A percentile compares a stretch with the other conserved stretches of the same genome.
phyloP scores from a whole-genome alignment of 2,329 filamentous ascomycete species.

The Neoscytalidium dimidiatum region DNA sequence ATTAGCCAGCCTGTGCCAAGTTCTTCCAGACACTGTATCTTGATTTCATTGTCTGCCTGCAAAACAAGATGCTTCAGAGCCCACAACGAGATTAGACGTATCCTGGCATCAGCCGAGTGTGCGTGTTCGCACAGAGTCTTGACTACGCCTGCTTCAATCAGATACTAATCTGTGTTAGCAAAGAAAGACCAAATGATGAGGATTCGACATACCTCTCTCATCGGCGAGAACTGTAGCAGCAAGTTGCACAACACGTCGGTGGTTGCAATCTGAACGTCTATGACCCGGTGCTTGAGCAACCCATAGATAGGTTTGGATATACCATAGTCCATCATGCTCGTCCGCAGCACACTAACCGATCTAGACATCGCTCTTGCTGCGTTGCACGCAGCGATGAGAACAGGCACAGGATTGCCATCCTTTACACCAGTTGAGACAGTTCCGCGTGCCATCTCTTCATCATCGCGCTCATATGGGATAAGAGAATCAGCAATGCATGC shows the following conservation, averaged over 20 bases:
- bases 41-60: conserved; percentile 69
- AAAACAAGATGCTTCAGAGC: conserved; percentile 88
- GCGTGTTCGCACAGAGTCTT: conserved; percentile 80
- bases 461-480: conserved; percentile 49
- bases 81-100: conserved; percentile 88
- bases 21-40: conserved; percentile 75
- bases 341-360: conserved; percentile 81
- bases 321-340: conserved; percentile 81
- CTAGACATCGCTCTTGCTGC: conserved; percentile 79
- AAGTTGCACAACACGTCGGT: conserved; percentile 84
- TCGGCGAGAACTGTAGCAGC: conserved; percentile 84
- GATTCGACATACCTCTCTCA: conserved; percentile 70
- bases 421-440: conserved; percentile 39
- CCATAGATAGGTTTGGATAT: conserved; percentile 76
- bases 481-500: conserved; percentile 83
- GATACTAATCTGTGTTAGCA: conserved; percentile 52
- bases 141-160: conserved; percentile 73
- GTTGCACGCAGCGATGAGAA: conserved; percentile 83
- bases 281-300: conserved; percentile 72
- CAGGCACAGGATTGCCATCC: conserved; percentile 76
- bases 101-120: conserved; percentile 73
- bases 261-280: conserved; percentile 82
- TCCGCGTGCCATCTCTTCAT: conserved; percentile 26
- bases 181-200: conserved; percentile 20
- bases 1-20: conserved; percentile 80